A percentile compares a stretch with the other conserved stretches of the same genome.
phyloP scores from a whole-genome alignment of 2,329 filamentous ascomycete species.

The Trichophyton mentagrophytes region DNA sequence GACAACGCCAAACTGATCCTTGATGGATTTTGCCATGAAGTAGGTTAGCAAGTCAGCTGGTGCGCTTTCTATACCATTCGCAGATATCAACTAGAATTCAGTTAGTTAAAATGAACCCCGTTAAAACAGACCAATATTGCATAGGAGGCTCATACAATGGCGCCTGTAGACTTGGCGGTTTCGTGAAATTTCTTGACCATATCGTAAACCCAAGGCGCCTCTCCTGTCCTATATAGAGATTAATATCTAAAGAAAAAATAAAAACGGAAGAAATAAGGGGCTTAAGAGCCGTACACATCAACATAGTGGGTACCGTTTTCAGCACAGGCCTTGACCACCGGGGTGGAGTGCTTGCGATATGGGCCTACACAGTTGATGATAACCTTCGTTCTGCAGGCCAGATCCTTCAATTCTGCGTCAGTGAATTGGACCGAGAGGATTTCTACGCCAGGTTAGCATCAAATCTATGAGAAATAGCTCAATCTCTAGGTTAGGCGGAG shows the following conservation, averaged over 20 bases:
- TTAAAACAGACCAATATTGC: background rate
- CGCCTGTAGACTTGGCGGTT: constrained; percentile 45
- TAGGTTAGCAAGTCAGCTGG: constrained; percentile 45
- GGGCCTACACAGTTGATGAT: constrained; percentile 51
- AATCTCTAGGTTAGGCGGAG: constrained; percentile 17
- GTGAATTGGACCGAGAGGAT: constrained; percentile 35
- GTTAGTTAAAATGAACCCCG: constrained; percentile 9
- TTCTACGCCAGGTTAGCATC: background rate
- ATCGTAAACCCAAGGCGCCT: constrained; percentile 50
- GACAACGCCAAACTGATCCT: constrained; percentile 38
- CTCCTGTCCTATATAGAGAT: constrained; percentile 39
- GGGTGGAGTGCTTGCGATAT: constrained; percentile 51
- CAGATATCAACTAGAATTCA: constrained; percentile 41
- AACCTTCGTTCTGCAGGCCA: constrained; percentile 45
- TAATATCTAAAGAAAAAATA: background rate
- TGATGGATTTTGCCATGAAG: constrained; percentile 41
- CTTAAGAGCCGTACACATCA: constrained; percentile 36
- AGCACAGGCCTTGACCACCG: constrained; percentile 52
- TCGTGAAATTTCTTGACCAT: constrained; percentile 51
- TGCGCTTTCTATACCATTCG: constrained; percentile 49
- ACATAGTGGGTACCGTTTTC: constrained; percentile 54
- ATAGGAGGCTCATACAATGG: constrained; percentile 38
- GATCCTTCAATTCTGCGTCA: constrained; percentile 36
- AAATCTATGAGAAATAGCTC: background rate
- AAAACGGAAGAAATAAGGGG: background rate